Conservation (phyloP, 805 yeast species). For the Hanseniaspora occidentalis region DNA sequence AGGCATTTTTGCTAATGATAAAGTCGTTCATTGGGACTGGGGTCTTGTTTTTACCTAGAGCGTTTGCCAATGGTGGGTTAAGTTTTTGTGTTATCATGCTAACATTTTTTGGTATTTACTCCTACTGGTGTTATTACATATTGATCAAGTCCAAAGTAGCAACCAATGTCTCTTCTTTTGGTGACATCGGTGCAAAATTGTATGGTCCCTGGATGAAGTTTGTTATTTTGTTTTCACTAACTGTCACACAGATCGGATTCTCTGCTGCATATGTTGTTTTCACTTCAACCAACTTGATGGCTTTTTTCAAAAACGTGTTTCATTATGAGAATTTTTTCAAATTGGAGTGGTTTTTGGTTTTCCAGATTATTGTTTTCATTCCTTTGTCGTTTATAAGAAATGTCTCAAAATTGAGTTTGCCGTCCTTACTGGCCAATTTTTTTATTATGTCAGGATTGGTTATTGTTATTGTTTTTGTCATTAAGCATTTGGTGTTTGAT, state of each 20-base stretch:
- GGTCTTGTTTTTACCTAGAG: constrained; percentile 55
- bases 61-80: constrained; percentile 63
- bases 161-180: constrained; percentile 61
- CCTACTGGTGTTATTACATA: constrained; percentile 69
- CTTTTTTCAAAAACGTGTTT: constrained; percentile 45
- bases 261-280: constrained; percentile 73
- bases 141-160: constrained; percentile 45
- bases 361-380: constrained; percentile 45
- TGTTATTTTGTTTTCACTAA: constrained; percentile 49
- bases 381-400: constrained; percentile 67
- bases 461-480: constrained; percentile 47
- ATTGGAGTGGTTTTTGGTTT: constrained; percentile 31
- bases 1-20: constrained; percentile 57
- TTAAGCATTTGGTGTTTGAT: constrained; percentile 21
- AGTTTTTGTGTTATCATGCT: constrained; percentile 41
- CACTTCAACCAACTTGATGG: constrained; percentile 58
- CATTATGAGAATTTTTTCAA: constrained; percentile 12
- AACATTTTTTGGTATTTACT: constrained; percentile 50
- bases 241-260: constrained; percentile 66
- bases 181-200: constrained; percentile 54
- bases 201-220: constrained; percentile 58
- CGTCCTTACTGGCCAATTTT: constrained; percentile 59
- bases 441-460: constrained; percentile 55
- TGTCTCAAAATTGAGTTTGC: constrained; percentile 59
- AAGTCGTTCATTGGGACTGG: constrained; percentile 76